Evolutionary conservation across 2,329 filamentous ascomycete genomes (phyloP).

Genomic region (Aspergillus sp.): DNA sequence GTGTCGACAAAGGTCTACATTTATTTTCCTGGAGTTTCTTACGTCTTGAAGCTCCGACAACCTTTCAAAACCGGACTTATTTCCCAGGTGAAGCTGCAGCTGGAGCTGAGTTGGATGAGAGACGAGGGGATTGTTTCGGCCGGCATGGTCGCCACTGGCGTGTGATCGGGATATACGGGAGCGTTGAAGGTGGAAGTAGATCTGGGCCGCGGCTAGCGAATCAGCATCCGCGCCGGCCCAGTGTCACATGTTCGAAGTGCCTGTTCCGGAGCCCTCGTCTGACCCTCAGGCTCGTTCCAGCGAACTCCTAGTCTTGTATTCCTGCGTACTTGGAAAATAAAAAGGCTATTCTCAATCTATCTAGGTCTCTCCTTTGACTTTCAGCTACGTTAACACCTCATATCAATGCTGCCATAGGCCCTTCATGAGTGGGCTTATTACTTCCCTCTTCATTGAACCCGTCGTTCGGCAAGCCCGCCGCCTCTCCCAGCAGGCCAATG

Average conservation of each 20-base stretch:
- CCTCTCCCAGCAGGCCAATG: slow-evolving; percentile 33
- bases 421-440: slow-evolving; percentile 49
- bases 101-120: neutral
- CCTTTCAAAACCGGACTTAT: neutral
- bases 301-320: neutral
- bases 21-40: neutral
- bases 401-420: slow-evolving; percentile 24
- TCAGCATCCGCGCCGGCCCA: slow-evolving; percentile 8
- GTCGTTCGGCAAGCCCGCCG: slow-evolving; percentile 47
- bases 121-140: neutral
- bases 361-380: neutral
- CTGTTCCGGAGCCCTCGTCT: slow-evolving; percentile 15
- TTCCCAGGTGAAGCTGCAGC: neutral
- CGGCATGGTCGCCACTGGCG: neutral
- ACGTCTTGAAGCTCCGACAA: neutral
- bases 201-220: slow-evolving; percentile 20
- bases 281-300: neutral
- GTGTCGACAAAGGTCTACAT: neutral
- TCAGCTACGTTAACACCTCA: neutral
- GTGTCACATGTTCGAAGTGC: slow-evolving; percentile 20
- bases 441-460: slow-evolving; percentile 47
- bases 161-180: neutral
- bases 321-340: neutral
- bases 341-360: neutral
- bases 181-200: neutral